These are phyloP conservation scores for Bathelium albidoporum DNA, from an alignment of 495 filamentous ascomycete genomes.

Conservation along the genomic window DNA sequence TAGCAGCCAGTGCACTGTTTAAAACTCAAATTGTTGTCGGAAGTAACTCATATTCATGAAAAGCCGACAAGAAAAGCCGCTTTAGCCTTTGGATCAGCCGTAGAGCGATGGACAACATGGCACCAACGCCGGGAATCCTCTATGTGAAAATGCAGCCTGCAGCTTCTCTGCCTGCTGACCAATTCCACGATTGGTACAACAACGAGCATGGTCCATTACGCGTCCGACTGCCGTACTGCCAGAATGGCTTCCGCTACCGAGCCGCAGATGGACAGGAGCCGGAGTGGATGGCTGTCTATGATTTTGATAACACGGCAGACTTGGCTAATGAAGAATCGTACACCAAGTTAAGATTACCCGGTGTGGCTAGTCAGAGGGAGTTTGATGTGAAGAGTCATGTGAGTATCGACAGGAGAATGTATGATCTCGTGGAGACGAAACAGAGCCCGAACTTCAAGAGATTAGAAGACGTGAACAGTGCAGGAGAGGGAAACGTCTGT, in stretches of 20 bases:
- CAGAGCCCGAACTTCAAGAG: conserved; percentile 43
- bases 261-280: conserved; percentile 50
- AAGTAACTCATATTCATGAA: not conserved
- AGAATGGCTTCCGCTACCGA: conserved; percentile 68
- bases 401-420: conserved; percentile 54
- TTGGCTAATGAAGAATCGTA: conserved; percentile 54
- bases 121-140: conserved; percentile 49
- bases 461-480: conserved; percentile 44
- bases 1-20: too few relatives aligned
- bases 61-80: not conserved
- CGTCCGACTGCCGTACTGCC: conserved; percentile 59
- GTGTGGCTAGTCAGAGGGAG: conserved; percentile 61
- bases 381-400: conserved; percentile 67
- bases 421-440: conserved; percentile 48
- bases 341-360: conserved; percentile 49
- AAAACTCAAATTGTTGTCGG: too few relatives aligned
- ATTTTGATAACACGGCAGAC: conserved; percentile 62
- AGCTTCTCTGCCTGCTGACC: conserved; percentile 45
- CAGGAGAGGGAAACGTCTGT: conserved; percentile 51
- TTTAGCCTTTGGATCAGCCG: not conserved
- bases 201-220: conserved; percentile 75
- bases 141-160: conserved; percentile 72
- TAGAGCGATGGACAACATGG: conserved; percentile 5
- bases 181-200: conserved; percentile 84
- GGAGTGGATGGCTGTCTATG: conserved; percentile 68